Conservation (phyloP, 1,284 basidiomycete species). For the Ganoderma multipileum region DNA sequence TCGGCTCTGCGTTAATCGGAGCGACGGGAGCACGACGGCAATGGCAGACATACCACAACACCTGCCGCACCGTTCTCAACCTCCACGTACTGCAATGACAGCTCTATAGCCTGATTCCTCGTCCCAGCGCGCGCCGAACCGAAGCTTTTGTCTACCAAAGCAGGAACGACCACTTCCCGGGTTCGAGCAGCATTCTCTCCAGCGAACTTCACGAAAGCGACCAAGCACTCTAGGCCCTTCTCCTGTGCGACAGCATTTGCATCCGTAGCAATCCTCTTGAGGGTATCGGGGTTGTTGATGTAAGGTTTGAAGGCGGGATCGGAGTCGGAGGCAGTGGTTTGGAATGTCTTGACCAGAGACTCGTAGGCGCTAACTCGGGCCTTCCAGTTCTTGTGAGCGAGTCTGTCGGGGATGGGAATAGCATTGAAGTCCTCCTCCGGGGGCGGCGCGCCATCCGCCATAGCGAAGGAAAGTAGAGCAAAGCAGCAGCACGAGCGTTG, state of each 20-base stretch:
- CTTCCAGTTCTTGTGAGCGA: constrained; percentile 98
- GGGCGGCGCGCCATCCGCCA: constrained; percentile 86
- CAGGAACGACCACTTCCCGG: constrained; percentile 83
- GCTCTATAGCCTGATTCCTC: constrained; percentile 88
- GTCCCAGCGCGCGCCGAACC: constrained; percentile 92
- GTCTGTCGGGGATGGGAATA: constrained; percentile 83
- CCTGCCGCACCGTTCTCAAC: constrained; percentile 91
- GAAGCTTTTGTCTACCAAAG: constrained; percentile 95
- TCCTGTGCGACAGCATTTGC: constrained; percentile 98
- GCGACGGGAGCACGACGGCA: constrained; percentile 28
- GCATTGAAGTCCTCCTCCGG: constrained; percentile 93
- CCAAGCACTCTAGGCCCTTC: constrained; percentile 90
- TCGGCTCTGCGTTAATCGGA: constrained; percentile 34
- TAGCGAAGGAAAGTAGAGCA: constrained; percentile 40
- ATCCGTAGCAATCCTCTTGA: constrained; percentile 91
- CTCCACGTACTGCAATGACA: constrained; percentile 91
- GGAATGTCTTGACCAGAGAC: constrained; percentile 85
- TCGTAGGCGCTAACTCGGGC: constrained; percentile 95
- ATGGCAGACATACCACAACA: constrained; percentile 76
- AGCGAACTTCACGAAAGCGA: constrained; percentile 88
- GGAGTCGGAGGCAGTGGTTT: constrained; percentile 87
- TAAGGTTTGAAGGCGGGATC: constrained; percentile 96
- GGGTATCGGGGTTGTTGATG: constrained; percentile 74
- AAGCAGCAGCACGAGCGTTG: constrained; percentile 23
- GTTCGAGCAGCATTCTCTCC: constrained; percentile 88